Percentiles rank a stretch among this genome's conserved stretches.
Evolutionary conservation across 2,329 filamentous ascomycete genomes (phyloP).

Genomic region (Gaeumannomyces tritici): DNA sequence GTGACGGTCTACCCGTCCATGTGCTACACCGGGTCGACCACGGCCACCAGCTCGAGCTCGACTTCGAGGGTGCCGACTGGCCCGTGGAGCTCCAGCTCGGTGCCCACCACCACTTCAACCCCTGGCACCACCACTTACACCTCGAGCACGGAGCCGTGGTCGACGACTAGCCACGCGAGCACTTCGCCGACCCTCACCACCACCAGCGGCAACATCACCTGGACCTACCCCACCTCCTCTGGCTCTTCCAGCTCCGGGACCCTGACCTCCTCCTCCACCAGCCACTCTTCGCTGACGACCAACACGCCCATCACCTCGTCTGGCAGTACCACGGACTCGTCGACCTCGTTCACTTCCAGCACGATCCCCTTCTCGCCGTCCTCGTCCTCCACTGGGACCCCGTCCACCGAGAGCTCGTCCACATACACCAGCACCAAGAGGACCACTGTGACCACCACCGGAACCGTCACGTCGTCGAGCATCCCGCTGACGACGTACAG

Average conservation of each 20-base stretch:
- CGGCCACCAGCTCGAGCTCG: neutral
- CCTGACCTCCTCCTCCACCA: neutral
- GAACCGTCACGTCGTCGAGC: neutral
- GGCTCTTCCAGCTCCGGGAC: neutral
- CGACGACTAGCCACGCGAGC: neutral
- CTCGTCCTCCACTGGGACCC: neutral
- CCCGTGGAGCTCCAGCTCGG: neutral
- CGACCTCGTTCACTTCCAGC: neutral
- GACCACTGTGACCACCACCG: neutral
- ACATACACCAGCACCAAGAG: neutral
- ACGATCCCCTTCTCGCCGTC: neutral
- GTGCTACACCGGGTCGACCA: neutral
- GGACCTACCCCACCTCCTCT: neutral
- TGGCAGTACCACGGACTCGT: neutral
- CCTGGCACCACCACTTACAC: slow-evolving; percentile 1
- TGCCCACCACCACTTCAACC: neutral
- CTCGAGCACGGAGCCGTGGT: neutral
- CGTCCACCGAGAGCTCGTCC: neutral
- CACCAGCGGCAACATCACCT: neutral
- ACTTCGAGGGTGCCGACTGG: neutral
- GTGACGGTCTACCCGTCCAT: slow-evolving; percentile 1
- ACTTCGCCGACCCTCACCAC: neutral
- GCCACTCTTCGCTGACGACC: neutral
- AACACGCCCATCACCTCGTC: neutral
- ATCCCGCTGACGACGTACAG: neutral